Percentiles rank a stretch among this genome's conserved stretches.
Evolutionary conservation across 805 yeast species (phyloP).

Genomic region (Ogataea philodendri): DNA sequence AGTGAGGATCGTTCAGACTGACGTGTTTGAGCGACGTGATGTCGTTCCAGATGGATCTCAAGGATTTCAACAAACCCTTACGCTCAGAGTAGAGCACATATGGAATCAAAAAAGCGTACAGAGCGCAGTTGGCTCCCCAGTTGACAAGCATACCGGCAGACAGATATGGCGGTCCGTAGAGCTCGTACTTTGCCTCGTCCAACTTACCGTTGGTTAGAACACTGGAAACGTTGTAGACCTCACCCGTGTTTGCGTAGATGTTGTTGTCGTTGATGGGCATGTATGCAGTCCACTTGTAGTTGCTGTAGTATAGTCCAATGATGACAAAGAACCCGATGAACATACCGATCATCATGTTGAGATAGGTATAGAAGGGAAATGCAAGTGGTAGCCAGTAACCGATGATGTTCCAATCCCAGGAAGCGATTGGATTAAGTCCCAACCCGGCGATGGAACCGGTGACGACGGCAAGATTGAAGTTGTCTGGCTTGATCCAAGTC

Average conservation of each 20-base stretch:
- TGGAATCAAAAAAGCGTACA: conserved; percentile 45
- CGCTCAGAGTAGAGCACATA: conserved; percentile 3
- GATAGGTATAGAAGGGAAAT: conserved; percentile 52
- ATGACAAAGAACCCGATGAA: conserved; percentile 51
- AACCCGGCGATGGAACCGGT: conserved; percentile 63
- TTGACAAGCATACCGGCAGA: conserved; percentile 58
- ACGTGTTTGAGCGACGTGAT: conserved; percentile 30
- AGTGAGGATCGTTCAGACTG: conserved; percentile 17
- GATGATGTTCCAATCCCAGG: conserved; percentile 69
- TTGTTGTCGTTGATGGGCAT: conserved; percentile 54
- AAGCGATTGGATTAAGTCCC: conserved; percentile 57
- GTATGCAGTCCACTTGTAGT: conserved; percentile 51
- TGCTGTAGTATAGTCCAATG: conserved; percentile 52
- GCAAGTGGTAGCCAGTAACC: conserved; percentile 59
- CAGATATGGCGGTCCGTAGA: conserved; percentile 63
- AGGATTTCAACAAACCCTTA: conserved; percentile 48
- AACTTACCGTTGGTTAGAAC: conserved; percentile 47
- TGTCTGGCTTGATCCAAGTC: conserved; percentile 64
- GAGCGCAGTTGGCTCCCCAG: conserved; percentile 62
- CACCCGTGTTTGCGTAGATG: conserved; percentile 51
- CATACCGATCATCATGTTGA: conserved; percentile 46
- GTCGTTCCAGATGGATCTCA: conserved; percentile 11
- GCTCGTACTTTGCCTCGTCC: conserved; percentile 45
- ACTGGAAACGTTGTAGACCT: conserved; percentile 46
- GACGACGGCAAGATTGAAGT: conserved; percentile 58